Conservation (phyloP, 352 stramenopile species). For the Phytopythium oedochilum region DNA sequence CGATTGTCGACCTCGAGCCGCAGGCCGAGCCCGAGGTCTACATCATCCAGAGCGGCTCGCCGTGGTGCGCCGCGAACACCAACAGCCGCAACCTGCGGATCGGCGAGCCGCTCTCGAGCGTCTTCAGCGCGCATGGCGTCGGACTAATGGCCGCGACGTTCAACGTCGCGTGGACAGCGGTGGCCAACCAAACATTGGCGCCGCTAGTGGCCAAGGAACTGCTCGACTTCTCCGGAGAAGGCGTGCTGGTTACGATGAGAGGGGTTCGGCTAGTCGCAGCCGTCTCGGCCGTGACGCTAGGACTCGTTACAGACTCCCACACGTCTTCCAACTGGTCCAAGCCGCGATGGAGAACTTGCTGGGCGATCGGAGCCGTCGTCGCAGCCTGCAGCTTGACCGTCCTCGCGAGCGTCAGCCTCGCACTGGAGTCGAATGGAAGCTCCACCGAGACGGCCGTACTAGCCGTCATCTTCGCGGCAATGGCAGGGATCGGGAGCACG, state of each 20-base stretch:
- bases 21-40: slow-evolving; percentile 1
- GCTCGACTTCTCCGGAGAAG: slow-evolving; percentile 12
- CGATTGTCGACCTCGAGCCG: slow-evolving; percentile 1
- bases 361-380: slow-evolving; percentile 38
- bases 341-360: slow-evolving; percentile 63
- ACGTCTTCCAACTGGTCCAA: background rate
- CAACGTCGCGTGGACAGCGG: slow-evolving; percentile 30
- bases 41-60: slow-evolving; percentile 2
- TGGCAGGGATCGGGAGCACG: slow-evolving; percentile 20
- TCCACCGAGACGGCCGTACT: slow-evolving; percentile 4
- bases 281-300: background rate
- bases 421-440: slow-evolving; percentile 7
- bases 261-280: background rate
- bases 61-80: background rate
- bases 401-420: slow-evolving; percentile 23
- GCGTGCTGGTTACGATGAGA: background rate
- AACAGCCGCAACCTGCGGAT: slow-evolving; percentile 1
- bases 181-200: slow-evolving; percentile 10
- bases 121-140: slow-evolving; percentile 28
- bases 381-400: slow-evolving; percentile 18
- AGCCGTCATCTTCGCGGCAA: slow-evolving; percentile 19
- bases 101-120: background rate
- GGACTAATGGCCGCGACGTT: slow-evolving; percentile 34
- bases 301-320: slow-evolving; percentile 1
- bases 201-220: slow-evolving; percentile 19